Evolutionary conservation across 2,329 filamentous ascomycete genomes (phyloP), one percentile per base, ranked within the genome.

Genomic region (Pyrenochaeta sp.): DNA sequence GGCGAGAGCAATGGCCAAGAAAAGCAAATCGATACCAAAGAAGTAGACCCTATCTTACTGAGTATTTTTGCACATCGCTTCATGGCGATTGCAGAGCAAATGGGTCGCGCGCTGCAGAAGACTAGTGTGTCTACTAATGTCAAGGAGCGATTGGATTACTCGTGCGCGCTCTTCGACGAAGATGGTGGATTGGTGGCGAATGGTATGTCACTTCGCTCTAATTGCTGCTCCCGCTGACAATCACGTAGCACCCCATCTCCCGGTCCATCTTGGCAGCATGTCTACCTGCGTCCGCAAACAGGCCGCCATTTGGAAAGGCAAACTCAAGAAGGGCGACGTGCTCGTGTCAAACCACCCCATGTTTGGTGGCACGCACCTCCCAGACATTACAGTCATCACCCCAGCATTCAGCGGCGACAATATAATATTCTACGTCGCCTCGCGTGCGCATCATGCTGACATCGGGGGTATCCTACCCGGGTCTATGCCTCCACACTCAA

Each of bases 31-130:
- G 77, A 76, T 43, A 81, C 80, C 12, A 81, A 81, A 37, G 83
- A 87, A 51, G 86, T 91, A 0, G 89, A 93, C 69, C 90, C 90
- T 0, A 90, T 93, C 61, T 83, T 91, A 77, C 82, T 94, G 2
- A 89, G 86, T 67, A 90, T 94, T 52, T 93, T 94, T 61, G 89
- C 88, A 0, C 90, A 93, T 70, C 83, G 90, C 7, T 94, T 94
- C 75, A 94, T 93, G 90, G 87, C 88, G 6, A 92, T 93, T 63
- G 90, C 90, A 1, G 90, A 94, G 74, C 90, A 93, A 68, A 93
- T 94, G 90, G 90, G 90, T 1, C 80, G 89, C 49, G 87, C 89
- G 11, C 76, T 93, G 14, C 90, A 92, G 67, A 93, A 92, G 78
- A 92, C 90, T 0, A 90, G 87, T 69, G 88, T 92, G 49, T 90